Percentiles rank a stretch among this genome's conserved stretches.
Evolutionary conservation across 129 eudicot genomes (phyloP).

Genomic region (Flaveria bidentis): DNA sequence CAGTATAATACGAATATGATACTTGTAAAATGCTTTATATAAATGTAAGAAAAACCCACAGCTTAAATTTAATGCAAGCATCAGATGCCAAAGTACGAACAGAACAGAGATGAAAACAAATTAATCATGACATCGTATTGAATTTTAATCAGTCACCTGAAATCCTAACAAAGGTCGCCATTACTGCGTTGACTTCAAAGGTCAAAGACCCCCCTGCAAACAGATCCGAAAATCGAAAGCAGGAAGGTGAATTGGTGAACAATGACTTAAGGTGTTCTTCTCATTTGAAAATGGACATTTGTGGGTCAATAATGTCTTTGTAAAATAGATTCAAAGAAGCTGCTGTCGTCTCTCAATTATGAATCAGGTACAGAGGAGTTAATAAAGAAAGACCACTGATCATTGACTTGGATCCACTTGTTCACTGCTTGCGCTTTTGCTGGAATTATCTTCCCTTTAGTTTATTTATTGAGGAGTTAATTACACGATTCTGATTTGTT

Average conservation of each 20-base stretch:
- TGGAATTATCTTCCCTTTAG: too few relatives aligned
- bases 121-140: too few relatives aligned
- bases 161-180: conserved; percentile 25
- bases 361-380: too few relatives aligned
- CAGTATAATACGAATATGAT: background rate
- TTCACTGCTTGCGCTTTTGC: too few relatives aligned
- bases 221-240: background rate
- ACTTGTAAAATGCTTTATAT: background rate
- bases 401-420: too few relatives aligned
- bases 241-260: background rate
- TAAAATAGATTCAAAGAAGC: background rate
- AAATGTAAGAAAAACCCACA: background rate
- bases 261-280: background rate
- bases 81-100: background rate
- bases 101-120: background rate
- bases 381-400: too few relatives aligned
- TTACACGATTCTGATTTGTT: too few relatives aligned
- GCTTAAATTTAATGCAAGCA: conserved; percentile 2
- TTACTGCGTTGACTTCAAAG: background rate
- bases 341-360: background rate
- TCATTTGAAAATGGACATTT: background rate
- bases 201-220: background rate
- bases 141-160: background rate
- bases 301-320: too few relatives aligned
- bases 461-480: too few relatives aligned